A percentile compares a stretch with the other conserved stretches of the same genome.
Conservation (phyloP, 1,284 basidiomycete genomes). For the Leccinum pachyderme region DNA sequence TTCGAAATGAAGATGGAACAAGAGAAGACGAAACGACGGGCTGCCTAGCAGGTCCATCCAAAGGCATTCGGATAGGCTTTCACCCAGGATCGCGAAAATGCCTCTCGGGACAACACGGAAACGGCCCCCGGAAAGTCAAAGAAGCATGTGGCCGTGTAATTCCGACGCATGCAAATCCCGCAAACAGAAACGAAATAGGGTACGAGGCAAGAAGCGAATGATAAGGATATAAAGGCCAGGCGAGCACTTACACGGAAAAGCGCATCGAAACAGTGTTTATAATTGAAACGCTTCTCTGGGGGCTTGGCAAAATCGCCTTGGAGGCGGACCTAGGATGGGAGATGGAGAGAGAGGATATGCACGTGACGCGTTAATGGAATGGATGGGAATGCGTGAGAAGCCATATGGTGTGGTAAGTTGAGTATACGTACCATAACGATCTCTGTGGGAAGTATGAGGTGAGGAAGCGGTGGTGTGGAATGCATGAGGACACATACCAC, state of each 20-base stretch:
- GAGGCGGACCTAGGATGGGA: slow-evolving; percentile 47
- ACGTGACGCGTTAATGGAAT: slow-evolving; percentile 16
- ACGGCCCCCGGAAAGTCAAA: neutral
- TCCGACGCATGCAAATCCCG: neutral
- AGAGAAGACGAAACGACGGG: neutral
- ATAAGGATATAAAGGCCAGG: neutral
- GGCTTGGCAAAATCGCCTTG: slow-evolving; percentile 88
- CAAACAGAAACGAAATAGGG: neutral
- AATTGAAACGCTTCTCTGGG: slow-evolving; percentile 80
- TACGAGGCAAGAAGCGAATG: slow-evolving; percentile 1
- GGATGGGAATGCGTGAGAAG: slow-evolving; percentile 8
- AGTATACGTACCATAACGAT: slow-evolving; percentile 66
- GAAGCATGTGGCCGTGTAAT: neutral
- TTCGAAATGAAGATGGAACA: neutral
- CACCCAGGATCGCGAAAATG: neutral
- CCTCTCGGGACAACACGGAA: slow-evolving; percentile 10
- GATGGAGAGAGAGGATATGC: slow-evolving; percentile 7
- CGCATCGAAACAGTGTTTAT: slow-evolving; percentile 85
- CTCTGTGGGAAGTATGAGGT: slow-evolving; percentile 42
- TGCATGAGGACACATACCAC: slow-evolving; percentile 45
- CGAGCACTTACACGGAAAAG: slow-evolving; percentile 61
- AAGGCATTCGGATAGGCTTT: neutral
- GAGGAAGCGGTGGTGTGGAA: neutral
- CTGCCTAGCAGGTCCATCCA: neutral
- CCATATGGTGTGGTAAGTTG: slow-evolving; percentile 19